Evolutionary conservation across 768 basidiomycete genomes (phyloP).

Genomic region (Mycena haematopus): DNA sequence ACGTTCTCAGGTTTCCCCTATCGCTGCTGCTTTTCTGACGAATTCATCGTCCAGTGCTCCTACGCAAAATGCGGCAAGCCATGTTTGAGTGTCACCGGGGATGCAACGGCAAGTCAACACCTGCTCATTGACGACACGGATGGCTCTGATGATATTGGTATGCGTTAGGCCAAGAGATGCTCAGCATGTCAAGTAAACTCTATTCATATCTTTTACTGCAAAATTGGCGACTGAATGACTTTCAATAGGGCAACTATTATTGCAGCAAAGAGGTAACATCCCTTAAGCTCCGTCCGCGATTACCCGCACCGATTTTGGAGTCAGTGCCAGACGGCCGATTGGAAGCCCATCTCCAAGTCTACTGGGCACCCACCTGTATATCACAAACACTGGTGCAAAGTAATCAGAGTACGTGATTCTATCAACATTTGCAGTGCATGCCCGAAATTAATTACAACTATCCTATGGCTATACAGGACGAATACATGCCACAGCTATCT

Average conservation of each 20-base stretch:
- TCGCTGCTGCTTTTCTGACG: not conserved
- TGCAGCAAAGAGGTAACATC: slow-evolving; percentile 23
- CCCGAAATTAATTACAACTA: slow-evolving; percentile 1
- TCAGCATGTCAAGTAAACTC: slow-evolving; percentile 18
- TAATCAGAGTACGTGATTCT: slow-evolving; percentile 36
- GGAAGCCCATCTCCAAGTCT: slow-evolving; percentile 36
- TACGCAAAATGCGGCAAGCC: slow-evolving; percentile 20
- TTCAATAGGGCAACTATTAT: slow-evolving; percentile 15
- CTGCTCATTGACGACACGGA: not conserved
- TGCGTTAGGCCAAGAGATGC: slow-evolving; percentile 19
- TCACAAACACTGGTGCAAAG: slow-evolving; percentile 41
- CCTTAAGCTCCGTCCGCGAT: not conserved
- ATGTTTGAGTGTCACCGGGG: slow-evolving; percentile 5
- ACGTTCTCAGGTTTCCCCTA: not conserved
- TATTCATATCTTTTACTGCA: not conserved
- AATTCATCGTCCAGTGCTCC: slow-evolving; percentile 15
- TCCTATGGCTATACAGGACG: slow-evolving; percentile 14
- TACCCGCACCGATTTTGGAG: slow-evolving; percentile 3
- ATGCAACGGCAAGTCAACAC: slow-evolving; percentile 12
- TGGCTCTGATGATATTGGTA: not conserved
- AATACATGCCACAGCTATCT: slow-evolving; percentile 44
- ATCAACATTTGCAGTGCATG: not conserved
- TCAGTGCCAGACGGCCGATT: slow-evolving; percentile 44
- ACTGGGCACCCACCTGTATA: slow-evolving; percentile 24
- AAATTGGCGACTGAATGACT: not conserved